Conservation (phyloP, 495 filamentous ascomycete genomes). For the Aspergillus baeticus region DNA sequence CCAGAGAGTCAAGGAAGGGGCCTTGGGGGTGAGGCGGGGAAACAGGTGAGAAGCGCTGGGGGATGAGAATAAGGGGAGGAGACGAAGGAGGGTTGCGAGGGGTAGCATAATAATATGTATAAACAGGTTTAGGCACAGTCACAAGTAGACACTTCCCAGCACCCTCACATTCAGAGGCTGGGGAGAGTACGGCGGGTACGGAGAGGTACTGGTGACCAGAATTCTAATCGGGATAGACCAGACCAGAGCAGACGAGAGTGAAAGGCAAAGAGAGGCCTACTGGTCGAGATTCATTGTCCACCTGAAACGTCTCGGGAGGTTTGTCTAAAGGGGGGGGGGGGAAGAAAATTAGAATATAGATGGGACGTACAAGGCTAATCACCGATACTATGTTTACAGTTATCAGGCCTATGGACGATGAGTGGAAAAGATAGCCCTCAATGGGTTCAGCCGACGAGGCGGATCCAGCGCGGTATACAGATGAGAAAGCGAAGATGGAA, state of each 20-base stretch:
- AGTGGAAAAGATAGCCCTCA: not conserved
- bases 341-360: not conserved
- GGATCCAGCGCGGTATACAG: slow-evolving; percentile 2
- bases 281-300: slow-evolving; percentile 26
- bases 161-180: slow-evolving; percentile 23
- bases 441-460: not conserved
- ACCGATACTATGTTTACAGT: slow-evolving; percentile 7
- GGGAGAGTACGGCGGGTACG: slow-evolving; percentile 24
- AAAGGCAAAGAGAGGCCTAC: slow-evolving; percentile 22
- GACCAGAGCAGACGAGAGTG: slow-evolving; percentile 3
- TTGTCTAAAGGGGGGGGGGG: slow-evolving; percentile 8
- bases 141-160: slow-evolving; percentile 21
- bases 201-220: slow-evolving; percentile 20
- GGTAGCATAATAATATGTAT: slow-evolving; percentile 20
- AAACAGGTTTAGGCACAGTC: slow-evolving; percentile 31
- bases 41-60: slow-evolving; percentile 23
- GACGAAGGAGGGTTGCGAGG: slow-evolving; percentile 5
- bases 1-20: slow-evolving; percentile 22
- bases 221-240: slow-evolving; percentile 19
- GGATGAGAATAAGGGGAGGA: slow-evolving; percentile 19
- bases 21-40: slow-evolving; percentile 13
- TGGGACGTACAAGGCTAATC: slow-evolving; percentile 1
- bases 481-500: not conserved
- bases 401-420: not conserved
- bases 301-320: slow-evolving; percentile 3